Evolutionary conservation across 805 yeast genomes (phyloP).

Genomic region (Kregervanrija pseudodelftensis): DNA sequence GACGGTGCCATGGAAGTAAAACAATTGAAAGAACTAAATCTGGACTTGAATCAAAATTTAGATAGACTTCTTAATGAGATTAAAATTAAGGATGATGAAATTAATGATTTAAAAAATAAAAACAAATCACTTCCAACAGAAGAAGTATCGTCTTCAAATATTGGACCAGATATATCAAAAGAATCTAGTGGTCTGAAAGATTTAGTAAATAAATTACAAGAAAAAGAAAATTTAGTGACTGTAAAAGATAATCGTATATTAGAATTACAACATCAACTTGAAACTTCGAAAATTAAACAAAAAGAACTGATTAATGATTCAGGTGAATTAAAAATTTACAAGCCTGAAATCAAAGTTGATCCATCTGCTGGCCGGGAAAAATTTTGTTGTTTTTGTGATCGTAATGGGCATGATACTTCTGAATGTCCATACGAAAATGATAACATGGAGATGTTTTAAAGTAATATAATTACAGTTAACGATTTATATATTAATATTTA

Average conservation of each 20-base stretch:
- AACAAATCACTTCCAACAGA: no score
- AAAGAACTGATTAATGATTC: neutral
- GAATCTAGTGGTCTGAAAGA: no score
- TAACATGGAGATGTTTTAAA: conserved; percentile 29
- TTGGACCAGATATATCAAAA: no score
- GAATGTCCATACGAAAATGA: conserved; percentile 83
- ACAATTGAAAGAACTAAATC: conserved; percentile 5
- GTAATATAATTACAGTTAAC: no score
- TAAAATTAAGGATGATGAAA: conserved; percentile 2
- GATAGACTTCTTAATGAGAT: conserved; percentile 1
- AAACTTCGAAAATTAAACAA: neutral
- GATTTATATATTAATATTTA: no score
- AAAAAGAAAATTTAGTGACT: neutral
- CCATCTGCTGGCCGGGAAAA: conserved; percentile 66
- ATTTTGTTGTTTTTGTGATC: conserved; percentile 94
- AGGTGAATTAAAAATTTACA: conserved; percentile 28
- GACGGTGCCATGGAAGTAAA: neutral
- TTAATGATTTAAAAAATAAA: neutral
- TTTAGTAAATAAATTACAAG: no score
- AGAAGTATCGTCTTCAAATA: no score
- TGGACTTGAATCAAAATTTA: neutral
- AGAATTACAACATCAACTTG: neutral
- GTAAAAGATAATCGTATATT: conserved; percentile 1
- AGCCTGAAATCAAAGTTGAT: conserved; percentile 44
- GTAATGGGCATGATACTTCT: conserved; percentile 78